These are phyloP conservation scores for Leishmania guyanensis DNA, from an alignment of 208 protist species.

Conservation along the genomic window DNA sequence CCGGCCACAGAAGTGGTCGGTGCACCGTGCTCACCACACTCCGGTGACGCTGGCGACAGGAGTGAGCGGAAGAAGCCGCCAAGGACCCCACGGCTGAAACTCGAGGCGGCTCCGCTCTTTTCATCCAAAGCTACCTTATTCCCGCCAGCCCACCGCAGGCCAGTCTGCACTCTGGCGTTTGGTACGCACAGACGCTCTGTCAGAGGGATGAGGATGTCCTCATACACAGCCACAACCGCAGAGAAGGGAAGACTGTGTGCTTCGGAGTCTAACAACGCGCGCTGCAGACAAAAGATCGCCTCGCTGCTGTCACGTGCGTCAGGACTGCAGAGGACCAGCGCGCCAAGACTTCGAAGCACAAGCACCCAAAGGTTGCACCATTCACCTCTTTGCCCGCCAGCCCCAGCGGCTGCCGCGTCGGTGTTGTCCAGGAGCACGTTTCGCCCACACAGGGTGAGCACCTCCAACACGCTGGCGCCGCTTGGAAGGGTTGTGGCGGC, in stretches of 20 bases:
- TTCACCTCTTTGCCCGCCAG: background rate
- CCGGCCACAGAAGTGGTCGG: background rate
- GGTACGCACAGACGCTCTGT: constrained; percentile 66
- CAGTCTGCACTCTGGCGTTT: constrained; percentile 24
- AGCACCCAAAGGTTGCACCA: constrained; percentile 54
- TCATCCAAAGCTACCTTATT: background rate
- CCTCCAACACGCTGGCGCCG: constrained; percentile 19
- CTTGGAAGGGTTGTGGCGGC: constrained; percentile 4
- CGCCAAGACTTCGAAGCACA: constrained; percentile 46
- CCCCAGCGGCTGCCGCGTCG: background rate
- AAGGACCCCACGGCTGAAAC: constrained; percentile 6
- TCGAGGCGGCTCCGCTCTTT: background rate
- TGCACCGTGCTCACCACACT: background rate
- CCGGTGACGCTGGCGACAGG: constrained; percentile 6
- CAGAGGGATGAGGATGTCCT: constrained; percentile 77
- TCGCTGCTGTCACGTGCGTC: constrained; percentile 43
- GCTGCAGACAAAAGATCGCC: constrained; percentile 64
- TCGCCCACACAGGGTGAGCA: constrained; percentile 34
- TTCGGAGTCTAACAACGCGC: constrained; percentile 59
- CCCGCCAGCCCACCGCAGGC: constrained; percentile 20
- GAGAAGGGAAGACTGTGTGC: constrained; percentile 31
- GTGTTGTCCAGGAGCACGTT: constrained; percentile 25
- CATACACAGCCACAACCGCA: constrained; percentile 53
- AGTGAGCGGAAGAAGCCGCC: constrained; percentile 23
- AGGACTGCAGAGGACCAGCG: constrained; percentile 46